Evolutionary conservation across 257 asterid genomes (phyloP).

Genomic region (Plantago elongata): DNA sequence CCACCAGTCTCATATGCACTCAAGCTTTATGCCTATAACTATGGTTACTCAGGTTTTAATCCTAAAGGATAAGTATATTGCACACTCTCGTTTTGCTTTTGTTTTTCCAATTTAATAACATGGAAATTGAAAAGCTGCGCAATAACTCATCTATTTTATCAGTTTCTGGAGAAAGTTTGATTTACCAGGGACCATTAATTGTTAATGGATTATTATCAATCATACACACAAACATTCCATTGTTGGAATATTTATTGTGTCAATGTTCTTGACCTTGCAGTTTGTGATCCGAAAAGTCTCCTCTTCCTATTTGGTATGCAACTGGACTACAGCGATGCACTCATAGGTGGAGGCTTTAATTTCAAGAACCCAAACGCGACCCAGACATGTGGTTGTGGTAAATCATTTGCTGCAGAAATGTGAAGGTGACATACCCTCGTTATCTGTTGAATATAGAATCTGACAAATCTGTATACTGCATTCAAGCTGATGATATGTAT

Average conservation of each 20-base stretch:
- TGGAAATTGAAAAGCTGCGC: too few species aligned
- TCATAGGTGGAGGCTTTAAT: constrained; percentile 92
- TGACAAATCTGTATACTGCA: constrained; percentile 12
- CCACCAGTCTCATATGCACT: background rate
- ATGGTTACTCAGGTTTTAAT: background rate
- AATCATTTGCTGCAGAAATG: constrained; percentile 83
- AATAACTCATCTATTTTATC: too few species aligned
- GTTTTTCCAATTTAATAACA: too few species aligned
- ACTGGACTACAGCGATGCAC: constrained; percentile 88
- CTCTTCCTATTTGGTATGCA: constrained; percentile 84
- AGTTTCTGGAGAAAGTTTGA: too few species aligned
- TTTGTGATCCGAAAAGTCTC: constrained; percentile 93
- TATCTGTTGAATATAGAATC: constrained; percentile 1
- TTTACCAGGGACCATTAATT: too few species aligned
- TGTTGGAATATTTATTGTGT: background rate
- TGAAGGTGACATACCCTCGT: constrained; percentile 22
- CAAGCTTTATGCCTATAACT: background rate
- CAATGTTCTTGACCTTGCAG: constrained; percentile 36
- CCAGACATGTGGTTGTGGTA: constrained; percentile 92
- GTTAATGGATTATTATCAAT: background rate
- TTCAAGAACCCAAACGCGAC: constrained; percentile 93
- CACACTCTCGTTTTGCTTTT: background rate
- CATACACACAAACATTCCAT: background rate
- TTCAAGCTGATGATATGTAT: background rate
- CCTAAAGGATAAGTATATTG: background rate